phyloP scores from a whole-genome alignment of 1,284 basidiomycete genomes.

The Sparassis latifolia region DNA sequence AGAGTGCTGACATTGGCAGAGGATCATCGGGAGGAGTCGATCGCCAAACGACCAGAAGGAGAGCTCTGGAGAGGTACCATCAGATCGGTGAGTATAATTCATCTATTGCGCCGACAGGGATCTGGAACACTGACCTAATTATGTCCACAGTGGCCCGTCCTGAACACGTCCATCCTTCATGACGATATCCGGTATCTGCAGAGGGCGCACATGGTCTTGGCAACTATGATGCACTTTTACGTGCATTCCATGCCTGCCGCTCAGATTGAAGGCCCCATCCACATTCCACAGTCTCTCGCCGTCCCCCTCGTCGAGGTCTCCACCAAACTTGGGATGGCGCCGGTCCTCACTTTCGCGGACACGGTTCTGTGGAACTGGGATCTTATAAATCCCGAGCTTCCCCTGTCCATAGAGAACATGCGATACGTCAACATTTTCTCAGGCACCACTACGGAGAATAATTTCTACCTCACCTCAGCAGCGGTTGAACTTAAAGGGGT shows the following conservation, averaged over 20 bases:
- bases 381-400: slow-evolving; percentile 45
- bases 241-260: slow-evolving; percentile 68
- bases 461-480: slow-evolving; percentile 86
- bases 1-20: slow-evolving; percentile 58
- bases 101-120: too few relatives aligned
- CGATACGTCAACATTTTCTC: slow-evolving; percentile 74
- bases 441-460: slow-evolving; percentile 77
- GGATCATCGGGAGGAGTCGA: slow-evolving; percentile 42
- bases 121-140: slow-evolving; percentile 4
- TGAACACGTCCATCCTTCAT: slow-evolving; percentile 49
- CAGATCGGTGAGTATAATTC: slow-evolving; percentile 46
- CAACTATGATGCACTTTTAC: slow-evolving; percentile 88
- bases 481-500: slow-evolving; percentile 84
- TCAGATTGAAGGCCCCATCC: slow-evolving; percentile 32
- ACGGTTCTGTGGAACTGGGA: slow-evolving; percentile 95
- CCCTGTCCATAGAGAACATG: slow-evolving; percentile 56
- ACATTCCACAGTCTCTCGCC: slow-evolving; percentile 72
- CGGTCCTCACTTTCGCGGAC: slow-evolving; percentile 93
- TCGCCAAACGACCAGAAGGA: slow-evolving; percentile 44
- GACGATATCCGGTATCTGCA: slow-evolving; percentile 58
- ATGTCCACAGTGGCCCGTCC: slow-evolving; percentile 54
- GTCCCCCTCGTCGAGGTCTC: slow-evolving; percentile 82
- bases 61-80: slow-evolving; percentile 66
- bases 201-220: slow-evolving; percentile 84
- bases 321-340: slow-evolving; percentile 75